Conservation (phyloP, 176 grass and related monocot species). For the Hsuehochloa calcarea region DNA sequence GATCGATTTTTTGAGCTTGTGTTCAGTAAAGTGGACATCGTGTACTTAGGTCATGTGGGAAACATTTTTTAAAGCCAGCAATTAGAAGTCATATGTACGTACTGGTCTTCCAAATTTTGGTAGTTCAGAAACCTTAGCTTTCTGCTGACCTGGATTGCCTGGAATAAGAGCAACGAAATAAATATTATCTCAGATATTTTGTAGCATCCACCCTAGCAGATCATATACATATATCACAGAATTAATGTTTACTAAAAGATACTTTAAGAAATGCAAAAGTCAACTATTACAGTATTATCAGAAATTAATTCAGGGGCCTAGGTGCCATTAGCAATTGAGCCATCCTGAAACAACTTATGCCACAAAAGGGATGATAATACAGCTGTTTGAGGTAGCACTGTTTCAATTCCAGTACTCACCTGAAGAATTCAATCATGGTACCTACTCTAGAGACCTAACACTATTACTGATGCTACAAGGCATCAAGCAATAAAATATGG, state of each 20-base stretch:
- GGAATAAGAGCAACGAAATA: slow-evolving; percentile 20
- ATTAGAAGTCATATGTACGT: slow-evolving; percentile 21
- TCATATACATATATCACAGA: not conserved
- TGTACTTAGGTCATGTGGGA: not conserved
- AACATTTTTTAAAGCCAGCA: slow-evolving; percentile 9
- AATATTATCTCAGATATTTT: not conserved
- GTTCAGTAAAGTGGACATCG: not conserved
- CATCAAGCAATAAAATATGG: not conserved
- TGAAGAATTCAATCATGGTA: slow-evolving; percentile 8
- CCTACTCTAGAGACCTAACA: not conserved
- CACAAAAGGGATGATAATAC: not conserved
- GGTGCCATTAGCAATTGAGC: not conserved
- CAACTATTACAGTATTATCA: not conserved
- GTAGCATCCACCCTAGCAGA: not conserved
- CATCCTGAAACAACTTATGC: not conserved
- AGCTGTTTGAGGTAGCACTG: not conserved
- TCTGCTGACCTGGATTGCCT: slow-evolving; percentile 94
- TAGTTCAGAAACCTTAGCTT: slow-evolving; percentile 79
- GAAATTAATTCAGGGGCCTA: not conserved
- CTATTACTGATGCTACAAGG: not conserved
- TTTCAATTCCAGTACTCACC: slow-evolving; percentile 4
- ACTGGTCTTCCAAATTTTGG: slow-evolving; percentile 92
- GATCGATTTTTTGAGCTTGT: not conserved
- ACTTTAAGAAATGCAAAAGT: not conserved
- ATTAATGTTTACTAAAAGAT: not conserved